Base-by-base conservation (phyloP, 257 asterid species). In the Nyctanthes arbortristis region DNA sequence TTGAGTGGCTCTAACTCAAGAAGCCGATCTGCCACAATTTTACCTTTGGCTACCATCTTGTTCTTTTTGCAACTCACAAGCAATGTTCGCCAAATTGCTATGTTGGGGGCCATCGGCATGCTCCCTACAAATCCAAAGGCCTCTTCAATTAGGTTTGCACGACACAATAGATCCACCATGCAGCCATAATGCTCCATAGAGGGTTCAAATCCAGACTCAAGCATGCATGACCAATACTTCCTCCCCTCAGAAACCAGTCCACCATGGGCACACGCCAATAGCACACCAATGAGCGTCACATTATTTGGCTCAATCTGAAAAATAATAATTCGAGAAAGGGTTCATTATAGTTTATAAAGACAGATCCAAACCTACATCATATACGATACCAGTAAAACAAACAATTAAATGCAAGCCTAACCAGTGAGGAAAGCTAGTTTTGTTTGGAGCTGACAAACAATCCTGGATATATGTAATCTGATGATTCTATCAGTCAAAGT, bases 131-230 rank as follows among this genome's bases (percentile, higher is more conserved):
- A 70, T 9, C 34, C 35, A 35, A 70, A 70, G 18, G 70, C 80
- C 52, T 70, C 77, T 55, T 70, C 80, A 32, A 70, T 65, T 27
- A 70, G 36, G 60, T 76, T 65, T 70, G 76, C 34, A 1, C 65
- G 77, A 55, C 73, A 29, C 2, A 70, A 65, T 4, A 76, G 47
- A 70, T 70, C 77, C 2, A 76, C 73, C 80, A 76, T 76, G 63
- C 71, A 70, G 22, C 80, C 70, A 59, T 70, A 76, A 33, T 76
- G 69, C 73, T 76, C 80, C 56, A 59, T 61, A 32, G 77, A 63
- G 43, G 73, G 76, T 18, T 70, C 73, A 36, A 76, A 33, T 7
- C 70, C 73, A 29, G 65, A 36, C 32, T 70, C 66, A 11, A 70
- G 31, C 77, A 76, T 70, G 32, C 61, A 6, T 18, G 65, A 28